Base-by-base conservation (phyloP, 768 basidiomycete genomes). In the Dioszegia aurantiaca region DNA sequence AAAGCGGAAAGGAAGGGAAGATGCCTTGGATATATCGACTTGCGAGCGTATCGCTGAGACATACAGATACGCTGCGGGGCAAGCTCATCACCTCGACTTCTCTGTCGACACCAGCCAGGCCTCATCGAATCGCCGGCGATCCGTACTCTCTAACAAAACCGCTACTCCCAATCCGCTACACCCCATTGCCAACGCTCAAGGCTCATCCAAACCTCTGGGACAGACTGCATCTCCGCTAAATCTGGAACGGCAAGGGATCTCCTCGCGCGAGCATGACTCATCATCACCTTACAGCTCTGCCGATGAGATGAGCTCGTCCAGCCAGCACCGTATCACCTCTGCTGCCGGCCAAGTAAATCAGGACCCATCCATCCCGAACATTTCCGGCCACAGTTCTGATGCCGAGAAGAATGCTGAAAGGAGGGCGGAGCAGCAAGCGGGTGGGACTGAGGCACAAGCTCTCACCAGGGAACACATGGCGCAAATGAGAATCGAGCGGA, bases 331-430 rank as follows among this genome's bases (percentile, higher is more conserved):
- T 2, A 45, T 43, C 27, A 33, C 21, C n/a, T 66, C 68, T 8
- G 27, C 45, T 17, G 41, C 68, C 27, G 68, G 68, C 14, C 55
- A 63, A 1, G 55, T 61, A 4, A 70, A 70, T 31, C 68, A 70
- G 48, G 68, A 70, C 52, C 68, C 68, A 10, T 52, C 48, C n/a
- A 70, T 70, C 16, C 68, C 68, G 0, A 63, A 70, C 31, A 61
- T 70, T 23, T 40, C 43, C 33, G 33, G 33, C 33, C 33, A 33
- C 33, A 14, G 14, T 33, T 33, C 33, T 14, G 33, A 33, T 33
- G 2, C 11, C 31, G 24, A 49, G 51, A 39, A 33, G 17, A 19
- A 24, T 16, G 31, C 9, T n/a, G 23, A 6, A 33, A 11, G 11
- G 11, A 3, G 4, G 1, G 19, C 10, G 14, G 26, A 53, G 40